A percentile compares a stretch with the other conserved stretches of the same genome.
These are phyloP conservation scores for Microdochium trichocladiopsis DNA, from an alignment of 2,329 filamentous ascomycete species.

Conservation along the genomic window DNA sequence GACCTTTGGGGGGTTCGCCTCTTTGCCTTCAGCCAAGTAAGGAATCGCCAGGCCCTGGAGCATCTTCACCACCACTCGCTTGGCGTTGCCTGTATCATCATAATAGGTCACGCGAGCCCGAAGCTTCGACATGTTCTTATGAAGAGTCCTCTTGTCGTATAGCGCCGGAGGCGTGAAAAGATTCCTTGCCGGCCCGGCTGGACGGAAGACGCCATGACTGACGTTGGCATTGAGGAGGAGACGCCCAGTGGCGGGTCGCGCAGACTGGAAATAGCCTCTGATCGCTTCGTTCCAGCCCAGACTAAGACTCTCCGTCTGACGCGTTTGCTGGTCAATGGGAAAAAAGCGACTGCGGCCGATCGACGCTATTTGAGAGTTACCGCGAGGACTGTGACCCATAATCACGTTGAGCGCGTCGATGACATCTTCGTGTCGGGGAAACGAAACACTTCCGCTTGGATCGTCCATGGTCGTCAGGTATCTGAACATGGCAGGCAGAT, in stretches of 20 bases:
- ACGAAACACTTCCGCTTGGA: constrained; percentile 23
- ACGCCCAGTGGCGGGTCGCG: constrained; percentile 44
- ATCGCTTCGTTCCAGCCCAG: constrained; percentile 28
- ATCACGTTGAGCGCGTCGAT: constrained; percentile 26
- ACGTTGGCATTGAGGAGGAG: constrained; percentile 50
- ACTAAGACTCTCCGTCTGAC: constrained; percentile 13
- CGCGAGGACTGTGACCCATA: constrained; percentile 35
- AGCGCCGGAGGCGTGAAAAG: too few relatives aligned
- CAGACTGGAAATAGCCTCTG: constrained; percentile 49
- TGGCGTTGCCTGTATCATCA: constrained; percentile 7
- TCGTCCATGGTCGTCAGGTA: constrained; percentile 38
- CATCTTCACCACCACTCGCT: constrained; percentile 9
- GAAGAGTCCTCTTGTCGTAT: too few relatives aligned
- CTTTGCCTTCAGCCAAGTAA: constrained; percentile 19
- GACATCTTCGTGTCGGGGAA: constrained; percentile 38
- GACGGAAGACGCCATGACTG: constrained; percentile 44
- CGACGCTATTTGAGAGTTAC: constrained; percentile 24
- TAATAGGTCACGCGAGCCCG: constrained; percentile 10
- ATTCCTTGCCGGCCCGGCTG: constrained; percentile 21
- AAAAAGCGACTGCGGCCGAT: constrained; percentile 44
- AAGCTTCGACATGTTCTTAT: too few relatives aligned
- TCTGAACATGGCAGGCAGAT: constrained; percentile 30
- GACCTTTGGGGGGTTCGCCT: constrained; percentile 15
- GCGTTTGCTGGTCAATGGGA: constrained; percentile 22
- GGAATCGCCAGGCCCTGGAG: constrained; percentile 18